Evolutionary conservation across 2,329 filamentous ascomycete genomes (phyloP).

Genomic region (Aspergillus alliaceus): DNA sequence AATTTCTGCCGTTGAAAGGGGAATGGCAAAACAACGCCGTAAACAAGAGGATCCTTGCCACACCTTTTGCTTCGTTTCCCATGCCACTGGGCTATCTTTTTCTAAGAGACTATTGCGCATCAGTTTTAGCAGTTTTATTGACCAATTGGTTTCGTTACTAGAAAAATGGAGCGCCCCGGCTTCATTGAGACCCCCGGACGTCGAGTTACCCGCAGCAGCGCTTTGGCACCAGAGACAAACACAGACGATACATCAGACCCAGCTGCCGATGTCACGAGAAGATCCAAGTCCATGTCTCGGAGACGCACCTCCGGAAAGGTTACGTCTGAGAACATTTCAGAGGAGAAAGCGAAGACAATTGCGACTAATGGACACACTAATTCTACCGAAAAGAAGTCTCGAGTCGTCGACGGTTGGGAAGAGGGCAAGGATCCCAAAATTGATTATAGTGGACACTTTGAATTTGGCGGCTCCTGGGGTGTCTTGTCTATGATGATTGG

Average conservation of each 20-base stretch:
- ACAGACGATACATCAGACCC: conserved; percentile 31
- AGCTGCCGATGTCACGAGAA: conserved; percentile 18
- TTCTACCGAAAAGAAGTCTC: conserved; percentile 24
- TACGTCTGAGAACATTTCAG: conserved; percentile 28
- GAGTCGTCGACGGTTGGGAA: conserved; percentile 43
- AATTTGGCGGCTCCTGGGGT: conserved; percentile 87
- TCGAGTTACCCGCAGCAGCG: conserved; percentile 46
- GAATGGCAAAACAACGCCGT: background rate
- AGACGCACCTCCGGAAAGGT: conserved; percentile 30
- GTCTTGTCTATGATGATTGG: conserved; percentile 82
- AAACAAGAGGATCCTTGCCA: conserved; percentile 3
- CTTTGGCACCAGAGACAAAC: conserved; percentile 30
- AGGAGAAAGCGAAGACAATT: conserved; percentile 19
- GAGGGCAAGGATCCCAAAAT: conserved; percentile 44
- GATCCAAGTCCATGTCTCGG: conserved; percentile 28
- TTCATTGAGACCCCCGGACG: conserved; percentile 54
- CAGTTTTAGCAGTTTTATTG: background rate
- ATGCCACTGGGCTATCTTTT: background rate
- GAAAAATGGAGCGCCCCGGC: conserved; percentile 53
- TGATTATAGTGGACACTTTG: conserved; percentile 57
- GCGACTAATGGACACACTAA: conserved; percentile 22
- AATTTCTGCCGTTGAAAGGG: conserved; percentile 9
- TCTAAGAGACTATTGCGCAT: background rate
- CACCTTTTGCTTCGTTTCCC: conserved; percentile 12
- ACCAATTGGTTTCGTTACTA: conserved; percentile 25